These are phyloP conservation scores for Platanthera zijinensis DNA, from an alignment of 106 monocot genomes.

Conservation along the genomic window DNA sequence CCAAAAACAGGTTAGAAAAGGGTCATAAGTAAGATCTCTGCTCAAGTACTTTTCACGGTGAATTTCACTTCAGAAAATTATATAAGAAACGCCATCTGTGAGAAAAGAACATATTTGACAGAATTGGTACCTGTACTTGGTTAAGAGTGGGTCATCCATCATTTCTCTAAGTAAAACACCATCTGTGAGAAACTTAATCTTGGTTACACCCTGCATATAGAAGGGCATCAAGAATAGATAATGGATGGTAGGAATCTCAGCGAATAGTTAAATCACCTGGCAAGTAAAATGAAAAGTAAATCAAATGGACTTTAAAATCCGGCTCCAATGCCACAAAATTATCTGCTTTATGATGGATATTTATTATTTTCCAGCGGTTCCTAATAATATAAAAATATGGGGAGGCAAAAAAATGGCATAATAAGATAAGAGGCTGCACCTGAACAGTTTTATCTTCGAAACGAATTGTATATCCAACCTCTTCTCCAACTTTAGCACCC, in stretches of 20 bases:
- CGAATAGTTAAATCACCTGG: neutral
- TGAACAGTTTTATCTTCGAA: slow-evolving; percentile 85
- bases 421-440: slow-evolving; percentile 22
- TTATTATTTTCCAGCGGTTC: neutral
- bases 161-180: slow-evolving; percentile 96
- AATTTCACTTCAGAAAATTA: neutral
- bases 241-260: neutral
- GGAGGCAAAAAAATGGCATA: slow-evolving; percentile 7
- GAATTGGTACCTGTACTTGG: slow-evolving; percentile 73
- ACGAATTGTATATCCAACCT: slow-evolving; percentile 93
- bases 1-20: no score
- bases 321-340: neutral
- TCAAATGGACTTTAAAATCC: neutral
- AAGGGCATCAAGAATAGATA: neutral
- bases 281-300: neutral
- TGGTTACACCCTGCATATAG: slow-evolving; percentile 50
- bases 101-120: neutral
- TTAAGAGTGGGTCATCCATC: slow-evolving; percentile 96
- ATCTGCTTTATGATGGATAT: neutral
- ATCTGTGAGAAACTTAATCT: slow-evolving; percentile 97
- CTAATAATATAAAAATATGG: neutral
- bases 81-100: neutral
- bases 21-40: no score
- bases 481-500: slow-evolving; percentile 93
- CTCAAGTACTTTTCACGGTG: neutral